Evolutionary conservation across 2,329 filamentous ascomycete genomes (phyloP).

Genomic region (Coniella lustricola): DNA sequence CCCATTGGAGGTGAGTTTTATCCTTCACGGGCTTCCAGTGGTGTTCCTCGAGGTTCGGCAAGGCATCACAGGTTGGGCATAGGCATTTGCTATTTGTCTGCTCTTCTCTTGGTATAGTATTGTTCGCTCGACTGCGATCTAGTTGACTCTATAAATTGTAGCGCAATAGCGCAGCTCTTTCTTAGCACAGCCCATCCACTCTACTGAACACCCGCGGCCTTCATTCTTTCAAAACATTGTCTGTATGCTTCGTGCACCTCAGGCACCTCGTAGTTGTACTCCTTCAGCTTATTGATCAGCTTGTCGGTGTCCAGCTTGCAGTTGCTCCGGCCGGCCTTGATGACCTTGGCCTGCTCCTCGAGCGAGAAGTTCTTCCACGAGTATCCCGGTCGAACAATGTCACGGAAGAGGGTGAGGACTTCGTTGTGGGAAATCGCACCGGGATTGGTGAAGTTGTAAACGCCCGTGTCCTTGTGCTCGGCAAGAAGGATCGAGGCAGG

Average conservation of each 20-base stretch:
- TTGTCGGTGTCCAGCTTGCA: conserved; percentile 58
- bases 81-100: too few relatives aligned
- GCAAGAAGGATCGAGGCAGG: conserved; percentile 54
- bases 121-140: too few relatives aligned
- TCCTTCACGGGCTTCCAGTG: too few relatives aligned
- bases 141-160: too few relatives aligned
- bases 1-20: too few relatives aligned
- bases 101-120: too few relatives aligned
- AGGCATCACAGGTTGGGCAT: too few relatives aligned
- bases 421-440: conserved; percentile 67
- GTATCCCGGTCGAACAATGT: conserved; percentile 54
- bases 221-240: conserved; percentile 58
- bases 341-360: conserved; percentile 59
- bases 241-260: conserved; percentile 57
- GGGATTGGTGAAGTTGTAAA: conserved; percentile 67
- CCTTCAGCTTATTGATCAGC: conserved; percentile 50
- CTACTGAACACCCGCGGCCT: conserved; percentile 45
- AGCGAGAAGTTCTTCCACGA: conserved; percentile 60
- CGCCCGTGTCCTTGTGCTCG: conserved; percentile 53
- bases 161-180: background rate
- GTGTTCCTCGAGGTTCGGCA: too few relatives aligned
- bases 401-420: conserved; percentile 54
- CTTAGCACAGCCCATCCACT: background rate
- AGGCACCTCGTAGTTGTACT: conserved; percentile 51
- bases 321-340: conserved; percentile 61